These are phyloP conservation scores for Pleurotus ostreatus DNA, from an alignment of 768 basidiomycete species.

Conservation along the genomic window DNA sequence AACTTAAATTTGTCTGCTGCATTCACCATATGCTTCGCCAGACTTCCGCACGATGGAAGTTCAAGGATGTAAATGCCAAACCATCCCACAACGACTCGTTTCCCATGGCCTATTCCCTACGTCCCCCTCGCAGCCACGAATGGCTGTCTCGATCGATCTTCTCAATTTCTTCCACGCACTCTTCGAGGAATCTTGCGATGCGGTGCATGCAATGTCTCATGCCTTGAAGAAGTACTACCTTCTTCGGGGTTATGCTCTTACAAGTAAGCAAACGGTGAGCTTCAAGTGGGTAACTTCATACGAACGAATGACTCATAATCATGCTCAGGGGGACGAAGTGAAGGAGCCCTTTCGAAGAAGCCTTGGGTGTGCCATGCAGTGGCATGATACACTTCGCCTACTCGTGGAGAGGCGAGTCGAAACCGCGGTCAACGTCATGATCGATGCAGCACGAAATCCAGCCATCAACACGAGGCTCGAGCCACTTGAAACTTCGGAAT, in stretches of 20 bases:
- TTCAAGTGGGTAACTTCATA: too few species aligned
- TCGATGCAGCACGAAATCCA: too few species aligned
- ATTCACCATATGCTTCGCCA: too few species aligned
- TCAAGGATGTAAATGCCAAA: too few species aligned
- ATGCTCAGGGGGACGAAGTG: constrained; percentile 16
- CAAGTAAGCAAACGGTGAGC: neutral
- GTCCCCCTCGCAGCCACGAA: constrained; percentile 10
- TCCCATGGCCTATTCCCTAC: constrained; percentile 14
- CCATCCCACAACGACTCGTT: too few species aligned
- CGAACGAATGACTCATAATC: too few species aligned
- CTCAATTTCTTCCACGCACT: constrained; percentile 12
- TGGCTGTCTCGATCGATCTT: constrained; percentile 12
- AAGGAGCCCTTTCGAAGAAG: constrained; percentile 27
- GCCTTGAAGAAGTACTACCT: constrained; percentile 11
- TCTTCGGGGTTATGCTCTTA: constrained; percentile 5
- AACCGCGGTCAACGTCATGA: neutral
- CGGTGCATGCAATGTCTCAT: constrained; percentile 10
- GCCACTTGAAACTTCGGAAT: too few species aligned
- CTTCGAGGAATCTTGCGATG: constrained; percentile 15
- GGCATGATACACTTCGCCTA: constrained; percentile 20
- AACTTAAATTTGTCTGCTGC: too few species aligned
- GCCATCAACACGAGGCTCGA: too few species aligned
- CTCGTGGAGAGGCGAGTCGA: constrained; percentile 14
- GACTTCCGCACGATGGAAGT: too few species aligned
- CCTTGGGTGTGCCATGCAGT: constrained; percentile 21